A percentile compares a stretch with the other conserved stretches of the same genome.
phyloP scores from a whole-genome alignment of 208 protist species.

The Wallacemonas rigidus region DNA sequence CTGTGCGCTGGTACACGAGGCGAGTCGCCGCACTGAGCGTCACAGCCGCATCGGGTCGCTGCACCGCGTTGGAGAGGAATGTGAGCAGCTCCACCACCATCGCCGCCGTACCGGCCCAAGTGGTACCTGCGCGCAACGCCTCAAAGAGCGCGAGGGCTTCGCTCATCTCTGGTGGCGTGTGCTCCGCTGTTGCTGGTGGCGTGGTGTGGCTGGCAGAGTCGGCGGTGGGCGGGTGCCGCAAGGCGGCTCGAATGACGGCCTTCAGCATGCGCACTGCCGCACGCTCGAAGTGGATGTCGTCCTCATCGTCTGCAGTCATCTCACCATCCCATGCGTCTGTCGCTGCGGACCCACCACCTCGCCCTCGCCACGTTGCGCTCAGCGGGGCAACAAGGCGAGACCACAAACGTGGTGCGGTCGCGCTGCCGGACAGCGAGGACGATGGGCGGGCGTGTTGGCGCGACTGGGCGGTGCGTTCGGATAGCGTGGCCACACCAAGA shows the following conservation, averaged over 20 bases:
- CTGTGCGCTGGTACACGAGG: constrained; percentile 1
- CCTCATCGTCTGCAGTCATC: constrained; percentile 5
- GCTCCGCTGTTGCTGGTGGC: neutral
- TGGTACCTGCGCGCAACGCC: constrained; percentile 30
- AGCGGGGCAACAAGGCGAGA: constrained; percentile 4
- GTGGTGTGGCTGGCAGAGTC: constrained; percentile 1
- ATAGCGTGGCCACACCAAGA: constrained; percentile 26
- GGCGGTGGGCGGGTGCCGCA: constrained; percentile 24
- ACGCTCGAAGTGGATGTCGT: constrained; percentile 37
- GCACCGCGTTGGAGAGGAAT: constrained; percentile 18
- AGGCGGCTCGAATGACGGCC: constrained; percentile 46
- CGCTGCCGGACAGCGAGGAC: neutral
- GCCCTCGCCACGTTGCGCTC: constrained; percentile 4
- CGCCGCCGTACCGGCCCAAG: constrained; percentile 38
- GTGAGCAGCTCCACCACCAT: constrained; percentile 46
- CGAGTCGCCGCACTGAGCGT: neutral
- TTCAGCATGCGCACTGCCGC: constrained; percentile 54
- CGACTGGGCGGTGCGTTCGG: constrained; percentile 17
- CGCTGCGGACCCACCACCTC: neutral
- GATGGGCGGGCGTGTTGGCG: constrained; percentile 17
- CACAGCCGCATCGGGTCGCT: neutral
- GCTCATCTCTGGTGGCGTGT: constrained; percentile 8
- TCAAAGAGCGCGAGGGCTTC: constrained; percentile 49
- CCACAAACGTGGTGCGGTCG: neutral
- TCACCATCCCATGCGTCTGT: neutral